Evolutionary conservation across 768 basidiomycete species (phyloP).

Genomic region (Tricholoma saponaceum): DNA sequence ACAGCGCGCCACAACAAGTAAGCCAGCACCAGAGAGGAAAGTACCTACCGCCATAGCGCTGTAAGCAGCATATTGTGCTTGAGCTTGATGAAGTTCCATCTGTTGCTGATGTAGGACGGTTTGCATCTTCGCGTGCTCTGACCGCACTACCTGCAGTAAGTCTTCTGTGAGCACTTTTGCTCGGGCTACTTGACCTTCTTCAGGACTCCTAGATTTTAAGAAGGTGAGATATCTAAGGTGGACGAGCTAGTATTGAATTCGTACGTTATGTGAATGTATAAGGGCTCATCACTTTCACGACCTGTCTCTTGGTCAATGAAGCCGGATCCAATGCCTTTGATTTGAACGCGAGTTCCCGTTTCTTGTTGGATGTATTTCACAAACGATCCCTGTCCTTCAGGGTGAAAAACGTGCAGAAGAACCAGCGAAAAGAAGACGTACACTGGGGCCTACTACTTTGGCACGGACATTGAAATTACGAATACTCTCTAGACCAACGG

Average conservation of each 20-base stretch:
- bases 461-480: slow-evolving; percentile 97
- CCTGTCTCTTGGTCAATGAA: slow-evolving; percentile 91
- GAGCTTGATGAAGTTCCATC: slow-evolving; percentile 81
- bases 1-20: not conserved
- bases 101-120: slow-evolving; percentile 63
- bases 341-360: slow-evolving; percentile 94
- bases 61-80: slow-evolving; percentile 73
- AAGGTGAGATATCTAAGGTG: slow-evolving; percentile 15
- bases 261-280: slow-evolving; percentile 92
- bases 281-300: slow-evolving; percentile 74
- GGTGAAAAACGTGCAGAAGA: not conserved
- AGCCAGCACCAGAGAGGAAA: slow-evolving; percentile 1
- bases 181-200: slow-evolving; percentile 72
- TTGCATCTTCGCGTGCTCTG: slow-evolving; percentile 82
- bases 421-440: slow-evolving; percentile 30
- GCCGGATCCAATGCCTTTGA: slow-evolving; percentile 92
- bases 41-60: slow-evolving; percentile 50
- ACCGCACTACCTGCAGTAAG: slow-evolving; percentile 76
- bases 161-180: slow-evolving; percentile 83
- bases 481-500: slow-evolving; percentile 83
- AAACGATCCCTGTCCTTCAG: slow-evolving; percentile 69
- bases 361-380: slow-evolving; percentile 98
- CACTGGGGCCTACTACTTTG: slow-evolving; percentile 94
- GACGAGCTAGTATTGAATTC: slow-evolving; percentile 32
- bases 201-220: slow-evolving; percentile 51